Percentiles rank a stretch among this genome's conserved stretches.
Evolutionary conservation across 768 basidiomycete genomes (phyloP).

Genomic region (Suillus alpinus): DNA sequence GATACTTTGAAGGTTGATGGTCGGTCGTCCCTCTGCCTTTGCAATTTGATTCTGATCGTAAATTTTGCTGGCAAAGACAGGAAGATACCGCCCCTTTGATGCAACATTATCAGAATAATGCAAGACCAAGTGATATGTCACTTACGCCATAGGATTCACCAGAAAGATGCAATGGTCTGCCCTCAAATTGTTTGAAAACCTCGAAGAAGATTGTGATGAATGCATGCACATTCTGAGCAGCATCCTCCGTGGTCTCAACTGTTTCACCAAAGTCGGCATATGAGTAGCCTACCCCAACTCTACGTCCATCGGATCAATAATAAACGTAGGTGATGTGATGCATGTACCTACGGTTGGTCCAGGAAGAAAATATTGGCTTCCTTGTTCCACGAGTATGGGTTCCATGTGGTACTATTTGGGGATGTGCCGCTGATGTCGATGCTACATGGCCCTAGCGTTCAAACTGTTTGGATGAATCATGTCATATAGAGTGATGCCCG

Average conservation of each 20-base stretch:
- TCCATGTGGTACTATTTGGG: constrained; percentile 59
- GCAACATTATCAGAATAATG: not conserved
- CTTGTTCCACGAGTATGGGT: constrained; percentile 63
- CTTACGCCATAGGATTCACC: constrained; percentile 74
- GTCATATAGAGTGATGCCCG: constrained; percentile 1
- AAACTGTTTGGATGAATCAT: constrained; percentile 34
- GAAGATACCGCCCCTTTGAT: constrained; percentile 63
- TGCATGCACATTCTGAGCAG: constrained; percentile 69
- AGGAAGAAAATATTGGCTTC: constrained; percentile 70
- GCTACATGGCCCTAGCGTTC: constrained; percentile 48
- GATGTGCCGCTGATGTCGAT: constrained; percentile 59
- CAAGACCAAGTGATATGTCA: constrained; percentile 6
- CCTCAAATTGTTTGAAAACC: constrained; percentile 69
- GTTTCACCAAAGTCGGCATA: constrained; percentile 69
- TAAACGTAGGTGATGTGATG: not conserved
- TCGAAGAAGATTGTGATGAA: constrained; percentile 81
- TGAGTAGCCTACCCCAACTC: constrained; percentile 70
- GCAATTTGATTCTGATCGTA: constrained; percentile 67
- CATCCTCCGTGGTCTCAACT: constrained; percentile 76
- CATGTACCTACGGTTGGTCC: constrained; percentile 51
- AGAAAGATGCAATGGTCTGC: constrained; percentile 65
- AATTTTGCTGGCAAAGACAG: constrained; percentile 73
- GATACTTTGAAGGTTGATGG: constrained; percentile 67
- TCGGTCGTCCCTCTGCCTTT: constrained; percentile 43
- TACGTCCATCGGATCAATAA: constrained; percentile 17